Evolutionary conservation across 345 rosid genomes (phyloP).

Genomic region (Salix caprea): DNA sequence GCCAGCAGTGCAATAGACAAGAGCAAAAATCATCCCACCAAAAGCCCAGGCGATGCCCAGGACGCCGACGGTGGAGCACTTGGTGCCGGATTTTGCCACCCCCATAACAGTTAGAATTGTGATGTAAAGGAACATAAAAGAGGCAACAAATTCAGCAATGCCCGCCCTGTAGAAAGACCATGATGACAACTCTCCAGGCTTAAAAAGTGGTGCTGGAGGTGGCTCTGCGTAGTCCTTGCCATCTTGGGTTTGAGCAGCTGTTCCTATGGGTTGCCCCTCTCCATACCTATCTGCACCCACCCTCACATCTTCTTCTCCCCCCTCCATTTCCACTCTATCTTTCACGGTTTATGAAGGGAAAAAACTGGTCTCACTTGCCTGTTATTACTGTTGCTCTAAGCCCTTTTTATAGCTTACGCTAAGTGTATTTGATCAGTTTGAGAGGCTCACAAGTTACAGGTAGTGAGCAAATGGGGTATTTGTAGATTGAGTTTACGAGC

Average conservation of each 20-base stretch:
- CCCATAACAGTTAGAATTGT: slow-evolving; percentile 20
- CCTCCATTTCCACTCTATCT: slow-evolving; percentile 2
- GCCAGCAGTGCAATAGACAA: slow-evolving; percentile 22
- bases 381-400: neutral
- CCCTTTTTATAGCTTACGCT: neutral
- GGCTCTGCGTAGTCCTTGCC: slow-evolving; percentile 13
- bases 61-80: slow-evolving; percentile 16
- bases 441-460: neutral
- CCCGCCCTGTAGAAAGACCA: slow-evolving; percentile 23
- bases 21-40: slow-evolving; percentile 23
- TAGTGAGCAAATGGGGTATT: slow-evolving; percentile 11
- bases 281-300: slow-evolving; percentile 11
- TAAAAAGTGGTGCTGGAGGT: slow-evolving; percentile 17
- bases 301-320: slow-evolving; percentile 17
- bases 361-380: neutral
- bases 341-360: neutral
- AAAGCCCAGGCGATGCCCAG: slow-evolving; percentile 24
- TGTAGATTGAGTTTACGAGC: slow-evolving; percentile 4
- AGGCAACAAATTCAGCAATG: slow-evolving; percentile 19
- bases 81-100: slow-evolving; percentile 9
- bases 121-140: slow-evolving; percentile 20
- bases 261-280: slow-evolving; percentile 17
- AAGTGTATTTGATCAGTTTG: slow-evolving; percentile 7
- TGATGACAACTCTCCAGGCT: slow-evolving; percentile 12
- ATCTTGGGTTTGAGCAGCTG: slow-evolving; percentile 12